Evolutionary conservation across 805 yeast species (phyloP).

Genomic region (Priceomyces melissophilus): DNA sequence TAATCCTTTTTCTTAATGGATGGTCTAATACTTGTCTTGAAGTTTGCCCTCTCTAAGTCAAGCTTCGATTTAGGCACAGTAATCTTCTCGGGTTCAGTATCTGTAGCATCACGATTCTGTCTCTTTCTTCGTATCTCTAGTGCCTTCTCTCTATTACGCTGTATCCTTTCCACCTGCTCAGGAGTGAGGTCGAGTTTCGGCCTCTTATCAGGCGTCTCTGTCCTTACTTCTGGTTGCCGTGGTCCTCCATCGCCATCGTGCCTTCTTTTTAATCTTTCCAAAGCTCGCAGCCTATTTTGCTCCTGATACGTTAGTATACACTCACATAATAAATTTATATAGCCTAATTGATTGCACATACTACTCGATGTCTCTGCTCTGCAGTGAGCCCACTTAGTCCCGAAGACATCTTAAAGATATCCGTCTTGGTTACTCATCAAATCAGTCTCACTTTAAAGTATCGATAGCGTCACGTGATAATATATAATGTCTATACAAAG

Average conservation of each 20-base stretch:
- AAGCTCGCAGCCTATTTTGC: constrained; percentile 59
- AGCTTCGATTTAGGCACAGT: constrained; percentile 5
- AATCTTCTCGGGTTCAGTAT: constrained; percentile 9
- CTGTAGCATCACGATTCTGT: constrained; percentile 35
- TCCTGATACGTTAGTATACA: constrained; percentile 40
- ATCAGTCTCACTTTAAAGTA: too few relatives aligned
- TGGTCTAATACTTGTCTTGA: constrained; percentile 18
- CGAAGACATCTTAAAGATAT: too few relatives aligned
- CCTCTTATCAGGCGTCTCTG: constrained; percentile 9
- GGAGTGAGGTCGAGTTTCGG: constrained; percentile 38
- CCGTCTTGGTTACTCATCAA: too few relatives aligned
- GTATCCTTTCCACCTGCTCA: constrained; percentile 49
- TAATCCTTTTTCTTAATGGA: constrained; percentile 59
- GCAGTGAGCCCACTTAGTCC: constrained; percentile 21
- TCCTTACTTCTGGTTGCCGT: background rate
- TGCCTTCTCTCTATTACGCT: constrained; percentile 53
- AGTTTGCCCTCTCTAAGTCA: constrained; percentile 1
- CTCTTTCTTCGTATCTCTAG: constrained; percentile 38
- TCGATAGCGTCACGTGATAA: too few relatives aligned
- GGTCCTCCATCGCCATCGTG: constrained; percentile 8
- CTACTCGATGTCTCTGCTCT: constrained; percentile 33
- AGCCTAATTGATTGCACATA: constrained; percentile 30
- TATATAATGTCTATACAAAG: background rate
- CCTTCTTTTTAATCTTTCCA: constrained; percentile 50
- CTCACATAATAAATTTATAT: too few relatives aligned